Evolutionary conservation across 2,329 filamentous ascomycete genomes (phyloP), one percentile per base, ranked within the genome.

Genomic region (Aspergillus flavus): DNA sequence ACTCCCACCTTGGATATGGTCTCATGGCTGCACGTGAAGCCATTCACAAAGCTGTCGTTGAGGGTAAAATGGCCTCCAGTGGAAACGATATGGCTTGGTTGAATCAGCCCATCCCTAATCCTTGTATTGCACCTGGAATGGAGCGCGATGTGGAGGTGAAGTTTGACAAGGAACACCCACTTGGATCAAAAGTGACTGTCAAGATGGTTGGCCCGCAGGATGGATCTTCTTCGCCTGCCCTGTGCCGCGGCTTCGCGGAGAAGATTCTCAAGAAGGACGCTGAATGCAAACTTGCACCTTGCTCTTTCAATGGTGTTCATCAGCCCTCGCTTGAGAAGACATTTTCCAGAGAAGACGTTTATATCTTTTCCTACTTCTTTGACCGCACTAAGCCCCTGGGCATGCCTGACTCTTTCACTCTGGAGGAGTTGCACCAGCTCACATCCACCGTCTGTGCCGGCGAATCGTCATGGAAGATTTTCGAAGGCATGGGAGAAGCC

Each of bases 341-440:
- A 0, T 99, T 99, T 73, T 83, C 92, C 30, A 86, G 86, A 66
- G 94, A 98, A 79, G 94, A 97, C 72, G 88, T 98, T 45, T 99
- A 94, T 81, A 93, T 98, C 71, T 94, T 99, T 81, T 96, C 92
- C 34, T 99, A 96, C 86, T 99, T 99, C 82, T 97, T 91, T 81
- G 95, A 99, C 83, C 94, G 96, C 73, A 96, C 92, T 28, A 87
- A 92, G 77, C 92, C 93, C 5, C 87, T 99, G 12, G 96, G 96
- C 69, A 98, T 99, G 93, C 95, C 96, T n/a, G 93, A 97, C 69
- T 94, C 91, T 6, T 99, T 98, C 80, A 97, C 94, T 0, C 83
- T 99, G 39, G 87, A 89, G 57, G 95, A 99, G 82, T 86, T 99
- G 73, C 90, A 94, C 73, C 91, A 96, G 65, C 86, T 98, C 21